phyloP scores from a whole-genome alignment of 2,329 filamentous ascomycete species.

The Knoxdaviesia proteae region DNA sequence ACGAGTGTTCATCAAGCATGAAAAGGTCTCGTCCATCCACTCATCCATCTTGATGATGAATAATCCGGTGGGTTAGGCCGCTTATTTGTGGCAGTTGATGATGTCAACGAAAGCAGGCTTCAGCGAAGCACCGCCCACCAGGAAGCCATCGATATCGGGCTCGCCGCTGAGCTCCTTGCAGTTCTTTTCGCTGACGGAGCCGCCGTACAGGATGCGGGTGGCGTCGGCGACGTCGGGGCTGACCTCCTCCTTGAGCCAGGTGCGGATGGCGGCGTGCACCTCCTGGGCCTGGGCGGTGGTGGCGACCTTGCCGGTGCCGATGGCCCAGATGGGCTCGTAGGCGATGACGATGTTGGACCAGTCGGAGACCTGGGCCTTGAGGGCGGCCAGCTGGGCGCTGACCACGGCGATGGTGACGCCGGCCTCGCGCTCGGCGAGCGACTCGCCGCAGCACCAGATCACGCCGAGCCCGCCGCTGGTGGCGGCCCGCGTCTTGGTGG shows the following conservation, averaged over 20 bases:
- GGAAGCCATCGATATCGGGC: conserved; percentile 91
- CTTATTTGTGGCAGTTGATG: conserved; percentile 34
- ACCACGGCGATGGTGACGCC: conserved; percentile 72
- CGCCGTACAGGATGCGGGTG: conserved; percentile 90
- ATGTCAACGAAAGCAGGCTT: conserved; percentile 70
- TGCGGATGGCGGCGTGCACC: conserved; percentile 77
- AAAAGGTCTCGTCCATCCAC: too few species aligned
- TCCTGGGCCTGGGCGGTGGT: conserved; percentile 81
- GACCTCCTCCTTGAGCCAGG: conserved; percentile 68
- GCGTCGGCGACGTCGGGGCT: conserved; percentile 55
- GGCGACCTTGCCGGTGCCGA: conserved; percentile 84
- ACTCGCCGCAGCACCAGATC: conserved; percentile 96
- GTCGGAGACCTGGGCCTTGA: conserved; percentile 55
- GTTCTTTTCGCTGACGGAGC: conserved; percentile 96
- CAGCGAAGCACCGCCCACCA: conserved; percentile 87
- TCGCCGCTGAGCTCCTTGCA: conserved; percentile 81
- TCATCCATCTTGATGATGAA: too few species aligned
- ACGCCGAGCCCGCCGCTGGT: conserved; percentile 72
- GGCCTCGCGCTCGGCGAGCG: conserved; percentile 74
- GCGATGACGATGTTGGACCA: conserved; percentile 92
- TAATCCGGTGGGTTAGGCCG: neutral
- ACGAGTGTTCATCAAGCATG: too few species aligned
- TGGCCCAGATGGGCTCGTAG: conserved; percentile 97
- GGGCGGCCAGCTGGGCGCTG: conserved; percentile 66
- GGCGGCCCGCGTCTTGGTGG: conserved; percentile 85